phyloP scores from a whole-genome alignment of 805 yeast species.

The Teunomyces lycoperdinae region DNA sequence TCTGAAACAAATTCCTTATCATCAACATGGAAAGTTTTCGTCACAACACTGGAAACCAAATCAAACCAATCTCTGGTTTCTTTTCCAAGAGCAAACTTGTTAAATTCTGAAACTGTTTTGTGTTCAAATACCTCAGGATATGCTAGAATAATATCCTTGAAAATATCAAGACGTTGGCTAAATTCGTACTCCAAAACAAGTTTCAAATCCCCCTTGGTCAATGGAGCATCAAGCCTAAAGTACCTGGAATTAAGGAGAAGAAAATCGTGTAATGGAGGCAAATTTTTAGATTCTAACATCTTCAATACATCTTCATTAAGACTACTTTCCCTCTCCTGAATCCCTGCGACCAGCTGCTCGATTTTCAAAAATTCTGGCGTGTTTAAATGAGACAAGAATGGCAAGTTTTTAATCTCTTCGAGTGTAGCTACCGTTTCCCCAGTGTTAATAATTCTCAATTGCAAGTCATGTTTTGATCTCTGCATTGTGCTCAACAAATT shows the following conservation, averaged over 20 bases:
- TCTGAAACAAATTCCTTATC: conserved; percentile 39
- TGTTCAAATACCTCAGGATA: conserved; percentile 23
- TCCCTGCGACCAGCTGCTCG: conserved; percentile 5
- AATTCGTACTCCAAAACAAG: conserved; percentile 47
- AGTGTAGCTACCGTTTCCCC: conserved; percentile 4
- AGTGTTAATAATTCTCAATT: conserved; percentile 34
- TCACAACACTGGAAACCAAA: conserved; percentile 38
- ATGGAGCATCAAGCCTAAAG: conserved; percentile 30
- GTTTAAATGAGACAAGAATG: conserved; percentile 3
- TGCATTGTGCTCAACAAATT: conserved; percentile 23
- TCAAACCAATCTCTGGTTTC: conserved; percentile 47
- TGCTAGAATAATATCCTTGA: conserved; percentile 26
- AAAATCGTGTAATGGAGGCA: conserved; percentile 36
- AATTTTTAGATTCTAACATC: conserved; percentile 26
- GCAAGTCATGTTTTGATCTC: conserved; percentile 29
- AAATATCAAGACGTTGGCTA: conserved; percentile 37
- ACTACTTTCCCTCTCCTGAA: conserved; percentile 3
- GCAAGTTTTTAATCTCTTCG: conserved; percentile 1
- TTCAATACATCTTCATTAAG: conserved; percentile 8
- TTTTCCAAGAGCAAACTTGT: conserved; percentile 12
- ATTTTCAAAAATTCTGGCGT: conserved; percentile 5
- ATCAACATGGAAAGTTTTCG: conserved; percentile 43
- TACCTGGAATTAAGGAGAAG: conserved; percentile 56
- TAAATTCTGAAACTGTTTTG: conserved; percentile 15
- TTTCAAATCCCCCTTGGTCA: conserved; percentile 26